Evolutionary conservation across 805 yeast species (phyloP), one percentile per base, ranked within the genome.

Genomic region (Phaffomyces opuntiae): DNA sequence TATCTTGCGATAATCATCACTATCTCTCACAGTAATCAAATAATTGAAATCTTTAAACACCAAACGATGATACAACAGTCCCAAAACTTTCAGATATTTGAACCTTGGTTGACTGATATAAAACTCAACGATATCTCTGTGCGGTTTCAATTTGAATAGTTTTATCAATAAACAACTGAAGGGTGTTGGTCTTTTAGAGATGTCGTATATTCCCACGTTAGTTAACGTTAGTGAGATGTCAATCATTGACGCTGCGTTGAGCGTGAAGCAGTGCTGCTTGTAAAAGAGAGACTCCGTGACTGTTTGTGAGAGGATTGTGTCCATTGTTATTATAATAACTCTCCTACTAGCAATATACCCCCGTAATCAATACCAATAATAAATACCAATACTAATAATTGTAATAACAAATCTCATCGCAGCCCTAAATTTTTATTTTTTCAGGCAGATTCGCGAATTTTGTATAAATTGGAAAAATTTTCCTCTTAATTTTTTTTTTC

Each of bases 161-260:
- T 91, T 80, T 56, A 87, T 77, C 32, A 88, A 62, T 39, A 95
- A 70, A 57, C 95, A 81, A n/a, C 87, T 59, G 54, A 87, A 88
- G 13, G 81, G 82, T 16, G 84, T 69, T 0, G 95, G 93, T 49
- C 78, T 64, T 31, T 79, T 78, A 21, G 66, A 67, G 14, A 71
- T 66, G 42, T 74, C 76, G n/a, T 75, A 65, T 0, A 85, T 82
- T 0, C 87, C 91, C 5, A 87, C 62, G 42, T 69, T 68, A 9
- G 70, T 57, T 7, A 80, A 49, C 7, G 65, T 65, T 2, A 69
- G 68, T 0, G 72, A 71, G 35, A 70, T 60, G 49, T 81, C 84
- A 42, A 80, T 59, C 3, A 80, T 47, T 1, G 74, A 67, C 1
- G 75, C 74, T 2, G 74, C 73, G 49, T 75, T 71, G 16, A 78